These are phyloP conservation scores for Gryganskiella cystojenkinii DNA, from an alignment of 192 early-diverging fungal genomes.

Conservation along the genomic window DNA sequence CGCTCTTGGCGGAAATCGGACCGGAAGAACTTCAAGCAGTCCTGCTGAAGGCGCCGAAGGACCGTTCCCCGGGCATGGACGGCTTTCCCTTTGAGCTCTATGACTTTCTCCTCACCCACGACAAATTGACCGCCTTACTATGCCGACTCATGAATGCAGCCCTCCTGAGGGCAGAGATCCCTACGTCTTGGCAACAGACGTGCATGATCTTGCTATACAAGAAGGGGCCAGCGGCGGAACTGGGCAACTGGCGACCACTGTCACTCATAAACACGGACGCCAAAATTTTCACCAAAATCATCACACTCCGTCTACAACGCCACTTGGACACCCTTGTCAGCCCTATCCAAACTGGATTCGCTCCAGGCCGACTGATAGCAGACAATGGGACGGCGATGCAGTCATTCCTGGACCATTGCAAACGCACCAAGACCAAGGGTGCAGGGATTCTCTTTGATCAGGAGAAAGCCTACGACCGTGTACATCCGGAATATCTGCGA, in stretches of 20 bases:
- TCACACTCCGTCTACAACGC: background rate
- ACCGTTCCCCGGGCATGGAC: background rate
- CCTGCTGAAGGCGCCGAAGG: background rate
- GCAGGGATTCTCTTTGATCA: no score
- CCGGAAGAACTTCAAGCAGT: background rate
- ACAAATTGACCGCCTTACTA: background rate
- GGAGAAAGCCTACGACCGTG: no score
- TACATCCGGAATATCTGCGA: no score
- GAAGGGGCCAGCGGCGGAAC: slow-evolving; percentile 14
- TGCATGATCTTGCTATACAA: slow-evolving; percentile 33
- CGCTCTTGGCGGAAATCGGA: background rate
- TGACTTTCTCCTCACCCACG: background rate
- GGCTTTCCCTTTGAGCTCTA: background rate
- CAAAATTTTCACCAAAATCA: slow-evolving; percentile 10
- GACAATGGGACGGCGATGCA: no score
- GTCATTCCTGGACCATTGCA: no score
- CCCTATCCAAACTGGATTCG: slow-evolving; percentile 21
- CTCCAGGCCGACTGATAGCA: slow-evolving; percentile 18
- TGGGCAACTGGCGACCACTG: slow-evolving; percentile 17
- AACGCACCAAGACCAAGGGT: no score
- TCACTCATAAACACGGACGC: slow-evolving; percentile 16
- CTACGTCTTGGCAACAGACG: slow-evolving; percentile 14
- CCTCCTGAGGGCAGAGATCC: background rate
- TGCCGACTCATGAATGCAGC: background rate
- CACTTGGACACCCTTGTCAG: background rate